Evolutionary conservation across 768 basidiomycete genomes (phyloP).

Genomic region (Psilocybe cubensis): DNA sequence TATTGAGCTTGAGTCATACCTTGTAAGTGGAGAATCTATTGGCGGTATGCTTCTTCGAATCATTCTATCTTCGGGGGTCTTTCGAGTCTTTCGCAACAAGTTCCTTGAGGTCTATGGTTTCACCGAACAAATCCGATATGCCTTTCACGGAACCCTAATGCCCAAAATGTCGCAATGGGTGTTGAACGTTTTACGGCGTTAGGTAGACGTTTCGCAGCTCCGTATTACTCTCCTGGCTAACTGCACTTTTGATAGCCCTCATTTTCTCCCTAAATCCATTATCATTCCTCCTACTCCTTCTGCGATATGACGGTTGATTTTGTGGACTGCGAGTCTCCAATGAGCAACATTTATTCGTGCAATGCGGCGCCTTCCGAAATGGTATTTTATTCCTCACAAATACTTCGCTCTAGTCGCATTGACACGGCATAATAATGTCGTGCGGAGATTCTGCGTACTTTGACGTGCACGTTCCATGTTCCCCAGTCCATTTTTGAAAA

Average conservation of each 20-base stretch:
- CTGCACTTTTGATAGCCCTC: not conserved
- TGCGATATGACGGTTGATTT: too few relatives aligned
- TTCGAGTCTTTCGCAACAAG: not conserved
- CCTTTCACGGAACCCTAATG: not conserved
- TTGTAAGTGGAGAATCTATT: constrained; percentile 7
- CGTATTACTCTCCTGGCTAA: not conserved
- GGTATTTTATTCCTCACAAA: too few relatives aligned
- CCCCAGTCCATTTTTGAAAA: too few relatives aligned
- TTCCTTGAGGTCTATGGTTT: not conserved
- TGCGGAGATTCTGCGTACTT: not conserved
- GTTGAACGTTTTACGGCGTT: not conserved
- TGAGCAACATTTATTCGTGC: too few relatives aligned
- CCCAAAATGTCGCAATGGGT: not conserved
- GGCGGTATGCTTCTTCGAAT: constrained; percentile 4
- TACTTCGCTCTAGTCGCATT: too few relatives aligned
- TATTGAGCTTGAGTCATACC: constrained; percentile 7
- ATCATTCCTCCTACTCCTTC: too few relatives aligned
- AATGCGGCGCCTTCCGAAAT: too few relatives aligned
- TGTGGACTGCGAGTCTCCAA: too few relatives aligned
- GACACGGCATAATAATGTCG: too few relatives aligned
- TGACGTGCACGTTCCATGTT: too few relatives aligned
- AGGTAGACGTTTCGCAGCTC: constrained; percentile 13
- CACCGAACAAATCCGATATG: constrained; percentile 10
- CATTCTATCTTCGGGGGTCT: not conserved
- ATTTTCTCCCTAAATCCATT: too few relatives aligned